Base-by-base conservation (phyloP, 2,329 filamentous ascomycete species). In the Rhynchosporium secalis region DNA sequence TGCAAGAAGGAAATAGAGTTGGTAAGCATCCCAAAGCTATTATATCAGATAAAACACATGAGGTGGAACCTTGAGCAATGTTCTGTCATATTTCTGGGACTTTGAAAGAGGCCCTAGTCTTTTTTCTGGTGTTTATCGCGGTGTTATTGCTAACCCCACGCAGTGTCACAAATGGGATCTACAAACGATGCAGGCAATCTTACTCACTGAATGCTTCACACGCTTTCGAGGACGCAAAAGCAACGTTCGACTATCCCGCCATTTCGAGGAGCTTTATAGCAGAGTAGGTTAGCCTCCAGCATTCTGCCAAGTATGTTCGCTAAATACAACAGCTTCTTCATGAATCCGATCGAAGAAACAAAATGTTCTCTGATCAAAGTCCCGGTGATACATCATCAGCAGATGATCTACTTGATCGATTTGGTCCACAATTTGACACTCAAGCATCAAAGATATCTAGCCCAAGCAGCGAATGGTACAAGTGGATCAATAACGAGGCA, bases 401-500 rank as follows among this genome's bases (percentile, higher is more conserved):
- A 15, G 55, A 62, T 56, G 57, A 61, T 54, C 59, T 70, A 10
- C 66, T 66, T 41, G 63, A 63, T 48, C 57, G 64, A n/a, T 69
- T 68, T 56, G 62, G 64, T 26, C 20, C 64, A 7, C 62, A 64
- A 20, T 55, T 36, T 9, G 59, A 51, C 38, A 20, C 48, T 9
- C 63, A 56, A 33, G n/a, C 31, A 45, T 46, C 49, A 38, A 58
- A 61, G 28, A 47, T 51, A 3, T 55, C 62, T 52, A 62, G 69
- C 56, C 45, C 62, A 13, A 55, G 65, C 8, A 64, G 36, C 26
- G 61, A 69, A 51, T 86, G 84, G 84, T 75, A 74, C 45, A 69
- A 73, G 63, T 86, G 84, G 84, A 71, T 85, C 46, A 74, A 80
- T 51, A 72, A 74, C 56, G 84, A 87, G 72, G 76, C 81, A 7